These are phyloP conservation scores for Ceratobasidium papillatum DNA, from an alignment of 1,284 basidiomycete species.

Conservation along the genomic window DNA sequence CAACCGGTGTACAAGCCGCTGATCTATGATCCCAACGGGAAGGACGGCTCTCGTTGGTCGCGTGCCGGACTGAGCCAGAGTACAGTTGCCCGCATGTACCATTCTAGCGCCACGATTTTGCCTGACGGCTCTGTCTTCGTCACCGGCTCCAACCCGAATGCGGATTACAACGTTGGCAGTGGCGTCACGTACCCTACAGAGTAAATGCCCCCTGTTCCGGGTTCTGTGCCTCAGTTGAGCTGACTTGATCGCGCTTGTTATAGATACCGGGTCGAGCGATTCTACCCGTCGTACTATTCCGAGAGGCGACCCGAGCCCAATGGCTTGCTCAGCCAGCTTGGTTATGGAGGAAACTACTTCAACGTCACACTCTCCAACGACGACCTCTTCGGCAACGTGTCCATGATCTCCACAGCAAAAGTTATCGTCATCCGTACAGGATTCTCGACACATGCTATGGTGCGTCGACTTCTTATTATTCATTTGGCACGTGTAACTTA, in stretches of 20 bases:
- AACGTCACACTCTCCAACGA: conserved; percentile 59
- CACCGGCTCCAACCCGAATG: conserved; percentile 92
- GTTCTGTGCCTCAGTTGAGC: conserved; percentile 57
- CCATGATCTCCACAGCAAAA: conserved; percentile 75
- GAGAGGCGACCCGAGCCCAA: conserved; percentile 74
- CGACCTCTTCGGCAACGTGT: conserved; percentile 73
- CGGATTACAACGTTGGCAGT: conserved; percentile 82
- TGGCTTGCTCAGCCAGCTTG: conserved; percentile 75
- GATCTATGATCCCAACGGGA: conserved; percentile 75
- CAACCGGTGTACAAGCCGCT: conserved; percentile 72
- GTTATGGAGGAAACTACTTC: conserved; percentile 86
- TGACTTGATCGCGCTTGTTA: conserved; percentile 65
- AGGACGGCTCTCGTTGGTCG: conserved; percentile 75
- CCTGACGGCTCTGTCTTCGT: conserved; percentile 85
- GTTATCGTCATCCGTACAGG: conserved; percentile 86
- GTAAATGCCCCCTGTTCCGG: conserved; percentile 54
- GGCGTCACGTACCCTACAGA: conserved; percentile 79
- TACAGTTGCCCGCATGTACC: conserved; percentile 80
- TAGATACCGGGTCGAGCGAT: conserved; percentile 87
- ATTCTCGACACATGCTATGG: conserved; percentile 90
- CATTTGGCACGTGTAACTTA: neutral
- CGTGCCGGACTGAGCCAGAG: conserved; percentile 63
- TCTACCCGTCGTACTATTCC: conserved; percentile 84
- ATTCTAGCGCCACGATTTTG: conserved; percentile 85
- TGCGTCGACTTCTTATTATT: conserved; percentile 44